These are phyloP conservation scores for Cytospora piceae DNA, from an alignment of 2,329 filamentous ascomycete genomes.

Conservation along the genomic window DNA sequence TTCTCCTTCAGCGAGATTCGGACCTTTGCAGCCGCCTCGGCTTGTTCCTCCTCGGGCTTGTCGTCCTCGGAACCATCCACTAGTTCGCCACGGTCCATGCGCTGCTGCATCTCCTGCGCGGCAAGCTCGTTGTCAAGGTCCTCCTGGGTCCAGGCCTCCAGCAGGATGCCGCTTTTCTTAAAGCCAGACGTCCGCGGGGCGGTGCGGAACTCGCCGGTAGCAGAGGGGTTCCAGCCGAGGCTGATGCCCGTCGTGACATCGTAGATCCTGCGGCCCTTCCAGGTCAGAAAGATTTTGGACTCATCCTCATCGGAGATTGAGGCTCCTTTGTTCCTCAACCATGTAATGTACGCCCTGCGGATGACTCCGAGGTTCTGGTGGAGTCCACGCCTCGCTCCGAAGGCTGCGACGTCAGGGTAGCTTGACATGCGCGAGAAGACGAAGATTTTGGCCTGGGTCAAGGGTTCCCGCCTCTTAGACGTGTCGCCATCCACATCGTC, in stretches of 20 bases:
- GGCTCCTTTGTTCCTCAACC: neutral
- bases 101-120: slow-evolving; percentile 52
- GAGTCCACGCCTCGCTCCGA: slow-evolving; percentile 23
- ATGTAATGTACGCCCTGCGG: slow-evolving; percentile 10
- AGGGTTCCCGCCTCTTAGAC: neutral
- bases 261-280: slow-evolving; percentile 73
- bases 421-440: slow-evolving; percentile 69
- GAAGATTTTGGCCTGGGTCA: slow-evolving; percentile 57
- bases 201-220: slow-evolving; percentile 47
- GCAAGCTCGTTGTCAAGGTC: slow-evolving; percentile 55
- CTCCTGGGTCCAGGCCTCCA: slow-evolving; percentile 77
- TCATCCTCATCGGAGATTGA: slow-evolving; percentile 39
- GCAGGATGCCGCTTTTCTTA: slow-evolving; percentile 61
- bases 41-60: slow-evolving; percentile 27
- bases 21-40: slow-evolving; percentile 42
- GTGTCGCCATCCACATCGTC: slow-evolving; percentile 16
- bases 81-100: slow-evolving; percentile 46
- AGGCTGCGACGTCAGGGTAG: slow-evolving; percentile 26
- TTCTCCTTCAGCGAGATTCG: slow-evolving; percentile 59
- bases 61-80: slow-evolving; percentile 29
- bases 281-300: slow-evolving; percentile 73
- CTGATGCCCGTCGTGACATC: slow-evolving; percentile 73
- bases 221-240: slow-evolving; percentile 60
- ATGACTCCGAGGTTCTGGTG: slow-evolving; percentile 23
- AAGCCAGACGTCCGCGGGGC: slow-evolving; percentile 46